These are phyloP conservation scores for Aspergillus floridensis DNA, from an alignment of 2,329 filamentous ascomycete genomes.

Conservation along the genomic window DNA sequence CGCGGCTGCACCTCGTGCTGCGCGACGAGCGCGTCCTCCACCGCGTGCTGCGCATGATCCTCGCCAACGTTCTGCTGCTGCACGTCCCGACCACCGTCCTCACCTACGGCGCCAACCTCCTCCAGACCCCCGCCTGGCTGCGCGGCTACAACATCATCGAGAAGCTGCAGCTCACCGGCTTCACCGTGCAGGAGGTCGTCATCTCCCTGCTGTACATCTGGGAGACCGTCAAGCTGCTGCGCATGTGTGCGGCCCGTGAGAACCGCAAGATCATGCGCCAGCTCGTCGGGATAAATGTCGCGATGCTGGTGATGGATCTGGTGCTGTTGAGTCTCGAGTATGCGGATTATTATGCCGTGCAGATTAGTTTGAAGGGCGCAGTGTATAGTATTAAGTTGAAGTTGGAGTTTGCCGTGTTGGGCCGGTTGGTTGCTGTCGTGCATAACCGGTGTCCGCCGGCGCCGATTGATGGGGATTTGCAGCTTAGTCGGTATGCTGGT, in stretches of 20 bases:
- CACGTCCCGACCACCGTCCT: conserved; percentile 56
- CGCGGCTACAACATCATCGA: conserved; percentile 46
- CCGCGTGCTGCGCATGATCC: conserved; percentile 57
- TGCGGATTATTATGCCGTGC: conserved; percentile 40
- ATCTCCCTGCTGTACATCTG: conserved; percentile 54
- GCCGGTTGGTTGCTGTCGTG: conserved; percentile 44
- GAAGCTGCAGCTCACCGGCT: conserved; percentile 46
- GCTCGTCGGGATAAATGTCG: conserved; percentile 46
- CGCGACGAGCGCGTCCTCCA: conserved; percentile 50
- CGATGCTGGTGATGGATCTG: conserved; percentile 49
- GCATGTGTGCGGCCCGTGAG: conserved; percentile 26
- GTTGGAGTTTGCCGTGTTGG: conserved; percentile 57
- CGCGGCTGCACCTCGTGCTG: conserved; percentile 59
- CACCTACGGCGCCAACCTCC: conserved; percentile 46
- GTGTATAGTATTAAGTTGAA: conserved; percentile 45
- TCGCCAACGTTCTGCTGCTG: conserved; percentile 52
- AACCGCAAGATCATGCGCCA: conserved; percentile 43
- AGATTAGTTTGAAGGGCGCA: conserved; percentile 43
- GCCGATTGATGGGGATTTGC: conserved; percentile 3
- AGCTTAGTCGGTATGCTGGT: not conserved
- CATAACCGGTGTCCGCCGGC: conserved; percentile 24
- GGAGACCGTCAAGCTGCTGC: conserved; percentile 51
- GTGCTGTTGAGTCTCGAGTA: conserved; percentile 42
- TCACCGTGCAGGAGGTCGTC: conserved; percentile 47
- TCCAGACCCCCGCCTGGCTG: conserved; percentile 28